Base-by-base conservation (phyloP, 148 eudicot species). In the Spergularia marina region DNA sequence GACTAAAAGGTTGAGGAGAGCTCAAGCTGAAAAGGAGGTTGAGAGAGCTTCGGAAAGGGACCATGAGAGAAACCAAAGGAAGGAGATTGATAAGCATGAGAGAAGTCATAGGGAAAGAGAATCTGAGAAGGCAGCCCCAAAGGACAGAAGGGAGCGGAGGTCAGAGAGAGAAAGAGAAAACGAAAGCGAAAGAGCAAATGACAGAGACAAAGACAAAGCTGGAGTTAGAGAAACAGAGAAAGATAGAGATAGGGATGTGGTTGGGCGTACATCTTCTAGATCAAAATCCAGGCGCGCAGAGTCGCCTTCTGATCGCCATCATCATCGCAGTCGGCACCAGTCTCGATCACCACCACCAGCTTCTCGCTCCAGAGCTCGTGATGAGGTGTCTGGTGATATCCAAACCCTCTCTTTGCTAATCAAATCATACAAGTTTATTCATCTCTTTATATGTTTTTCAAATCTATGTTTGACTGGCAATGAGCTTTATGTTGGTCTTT, bases 361-460 rank as follows among this genome's bases (percentile, higher is more conserved):
- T 65, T 71, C 89, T 59, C 87, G 80, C 70, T 80, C 82, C 40
- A 83, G 93, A 82, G 88, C 79, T 54, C 91, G 79, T 76, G 84
- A 83, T 76, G 97, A 95, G 97, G 99, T 95, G 87, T 88, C 94
- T 83, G 96, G 96, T 89, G 97, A 92, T 92, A 87, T 84, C 86
- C 92, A 77, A 77, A 84, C 84, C 84, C 75, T 84, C 47, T 10
- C 73, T 56, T 39, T 70, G 63, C 54, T 61, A 65, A 72, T 83
- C 8, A 55, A 39, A 14, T 68, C 18, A 4, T 14, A 34, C 9
- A 30, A 13, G n/a, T 30, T 41, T 23, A 67, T 65, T 25, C 7
- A 47, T 17, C 14, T 7, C 41, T 14, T 56, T 72, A 49, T 16
- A 5, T 55, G 0, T 40, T 5, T 15, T 65, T 15, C n/a, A 57